Percentiles rank a stretch among this genome's conserved stretches.
These are phyloP conservation scores for Elongisporangium anandrum DNA, from an alignment of 352 stramenopile genomes.

Conservation along the genomic window DNA sequence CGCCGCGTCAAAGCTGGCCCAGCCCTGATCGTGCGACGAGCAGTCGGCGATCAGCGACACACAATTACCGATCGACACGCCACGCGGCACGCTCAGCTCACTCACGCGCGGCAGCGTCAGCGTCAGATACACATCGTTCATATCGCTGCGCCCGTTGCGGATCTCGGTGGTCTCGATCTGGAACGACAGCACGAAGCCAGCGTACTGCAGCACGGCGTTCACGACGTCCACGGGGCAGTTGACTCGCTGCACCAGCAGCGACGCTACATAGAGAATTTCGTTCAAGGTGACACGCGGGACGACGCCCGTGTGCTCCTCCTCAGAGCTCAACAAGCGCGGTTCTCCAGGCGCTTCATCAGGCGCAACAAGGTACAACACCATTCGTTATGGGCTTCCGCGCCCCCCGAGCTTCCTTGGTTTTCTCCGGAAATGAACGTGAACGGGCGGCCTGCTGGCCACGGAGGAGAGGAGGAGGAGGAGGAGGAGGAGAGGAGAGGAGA, in stretches of 20 bases:
- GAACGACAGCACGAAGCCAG: conserved; percentile 47
- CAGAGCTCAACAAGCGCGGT: not conserved
- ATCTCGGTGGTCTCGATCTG: conserved; percentile 27
- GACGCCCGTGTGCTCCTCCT: not conserved
- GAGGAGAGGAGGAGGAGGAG: not conserved
- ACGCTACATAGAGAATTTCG: conserved; percentile 40
- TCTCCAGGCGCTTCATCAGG: not conserved
- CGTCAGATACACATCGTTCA: conserved; percentile 57
- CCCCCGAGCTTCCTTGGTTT: not conserved
- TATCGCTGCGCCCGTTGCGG: conserved; percentile 23
- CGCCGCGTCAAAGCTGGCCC: conserved; percentile 37
- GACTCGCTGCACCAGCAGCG: conserved; percentile 25
- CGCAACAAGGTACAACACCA: not conserved
- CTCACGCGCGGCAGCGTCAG: conserved; percentile 30
- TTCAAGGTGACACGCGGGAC: conserved; percentile 6
- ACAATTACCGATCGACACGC: conserved; percentile 36
- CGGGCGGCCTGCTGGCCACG: not conserved
- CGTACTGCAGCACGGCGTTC: conserved; percentile 45
- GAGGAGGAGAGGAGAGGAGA: not conserved
- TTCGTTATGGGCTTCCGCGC: not conserved
- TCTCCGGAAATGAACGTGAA: not conserved
- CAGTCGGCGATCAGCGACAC: conserved; percentile 45
- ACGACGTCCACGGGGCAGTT: conserved; percentile 34
- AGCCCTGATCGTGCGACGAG: conserved; percentile 68
- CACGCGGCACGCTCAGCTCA: conserved; percentile 29